Conservation (phyloP, 73 alveolate genomes). For the Paramecium biaurelia region DNA sequence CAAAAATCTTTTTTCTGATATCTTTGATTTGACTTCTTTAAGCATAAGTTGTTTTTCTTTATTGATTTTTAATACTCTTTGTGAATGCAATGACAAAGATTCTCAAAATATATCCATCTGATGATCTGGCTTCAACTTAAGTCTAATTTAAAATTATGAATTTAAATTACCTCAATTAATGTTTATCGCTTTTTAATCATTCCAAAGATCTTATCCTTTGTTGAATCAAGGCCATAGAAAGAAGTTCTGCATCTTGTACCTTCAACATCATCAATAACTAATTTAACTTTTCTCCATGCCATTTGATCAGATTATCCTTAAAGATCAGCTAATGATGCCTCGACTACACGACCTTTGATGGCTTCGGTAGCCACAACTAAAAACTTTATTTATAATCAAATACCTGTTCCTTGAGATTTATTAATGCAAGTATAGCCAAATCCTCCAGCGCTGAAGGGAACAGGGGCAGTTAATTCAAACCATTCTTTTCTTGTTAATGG, state of each 20-base stretch:
- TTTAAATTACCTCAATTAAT: slow-evolving; percentile 76
- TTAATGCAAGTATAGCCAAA: slow-evolving; percentile 61
- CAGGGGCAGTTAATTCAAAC: slow-evolving; percentile 64
- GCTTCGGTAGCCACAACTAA: slow-evolving; percentile 81
- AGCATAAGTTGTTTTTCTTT: slow-evolving; percentile 94
- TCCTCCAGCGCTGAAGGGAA: slow-evolving; percentile 56
- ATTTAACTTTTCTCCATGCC: slow-evolving; percentile 88
- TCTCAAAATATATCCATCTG: slow-evolving; percentile 89
- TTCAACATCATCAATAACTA: slow-evolving; percentile 95
- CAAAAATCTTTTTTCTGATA: slow-evolving; percentile 94
- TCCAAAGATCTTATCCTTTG: slow-evolving; percentile 91
- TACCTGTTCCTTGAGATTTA: slow-evolving; percentile 62
- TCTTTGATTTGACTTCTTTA: slow-evolving; percentile 77
- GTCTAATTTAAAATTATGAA: slow-evolving; percentile 32
- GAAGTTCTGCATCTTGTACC: slow-evolving; percentile 85
- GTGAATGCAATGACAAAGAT: slow-evolving; percentile 93
- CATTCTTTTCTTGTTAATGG: slow-evolving; percentile 65
- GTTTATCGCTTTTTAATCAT: slow-evolving; percentile 95
- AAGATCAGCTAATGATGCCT: slow-evolving; percentile 82
- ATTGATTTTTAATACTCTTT: slow-evolving; percentile 75
- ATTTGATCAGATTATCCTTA: slow-evolving; percentile 60
- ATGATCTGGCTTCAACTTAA: slow-evolving; percentile 87
- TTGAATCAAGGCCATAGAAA: slow-evolving; percentile 94
- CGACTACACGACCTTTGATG: slow-evolving; percentile 94
- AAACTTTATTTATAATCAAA: not conserved